Base-by-base conservation (phyloP, 768 basidiomycete species). In the Lactifluus volemus region DNA sequence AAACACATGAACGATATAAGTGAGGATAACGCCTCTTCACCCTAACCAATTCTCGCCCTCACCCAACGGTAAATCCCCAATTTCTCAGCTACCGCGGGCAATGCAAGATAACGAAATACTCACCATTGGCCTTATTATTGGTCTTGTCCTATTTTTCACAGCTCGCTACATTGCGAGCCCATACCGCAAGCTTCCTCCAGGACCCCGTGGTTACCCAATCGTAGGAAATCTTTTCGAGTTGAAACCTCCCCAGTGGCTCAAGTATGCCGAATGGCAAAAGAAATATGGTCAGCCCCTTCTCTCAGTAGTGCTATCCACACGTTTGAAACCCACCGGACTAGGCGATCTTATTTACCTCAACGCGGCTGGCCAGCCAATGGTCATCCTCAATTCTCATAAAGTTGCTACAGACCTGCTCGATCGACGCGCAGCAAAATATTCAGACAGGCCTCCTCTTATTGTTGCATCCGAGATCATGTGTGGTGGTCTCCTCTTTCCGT, bases 121-220 rank as follows among this genome's bases (percentile, higher is more conserved):
- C n/a, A 21, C 32, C 1, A 9, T 53, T 6, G 52, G 58, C 14
- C 12, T 25, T 14, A 4, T 49, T 36, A 30, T 61, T 0, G n/a
- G 19, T 21, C 8, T 39, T 30, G 15, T 50, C 6, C 11, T 61
- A 3, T 29, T 54, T 11, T 49, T 10, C 5, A 3, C 30, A 1
- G 52, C 36, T 25, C 62, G 36, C 48, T 55, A 55, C n/a, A n/a
- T n/a, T n/a, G n/a, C n/a, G n/a, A n/a, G n/a, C n/a, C n/a, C n/a
- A n/a, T n/a, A n/a, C n/a, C n/a, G n/a, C n/a, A n/a, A n/a, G n/a
- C n/a, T n/a, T n/a, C n/a, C n/a, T n/a, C n/a, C n/a, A n/a, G n/a
- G 12, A 5, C 61, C 61, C 5, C 45, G 57, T 12, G 58, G 61
- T 34, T 59, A 59, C 8, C 62, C 58, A 3, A 44, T 63, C 36